phyloP scores from a whole-genome alignment of 805 yeast species.

The Tanozyma kutaoensis region DNA sequence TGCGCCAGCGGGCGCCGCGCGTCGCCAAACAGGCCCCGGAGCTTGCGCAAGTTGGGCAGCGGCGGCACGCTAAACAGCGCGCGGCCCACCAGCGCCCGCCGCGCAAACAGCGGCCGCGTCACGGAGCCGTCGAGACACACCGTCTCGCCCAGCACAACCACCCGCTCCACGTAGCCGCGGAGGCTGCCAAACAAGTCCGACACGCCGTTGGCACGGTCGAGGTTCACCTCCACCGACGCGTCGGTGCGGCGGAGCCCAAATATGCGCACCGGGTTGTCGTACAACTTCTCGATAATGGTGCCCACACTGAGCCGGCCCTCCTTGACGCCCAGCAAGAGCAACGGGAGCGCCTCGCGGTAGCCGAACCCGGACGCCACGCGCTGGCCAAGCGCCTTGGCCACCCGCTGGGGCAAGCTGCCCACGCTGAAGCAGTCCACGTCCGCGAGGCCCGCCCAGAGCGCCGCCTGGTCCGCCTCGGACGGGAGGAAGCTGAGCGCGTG shows the following conservation, averaged over 20 bases:
- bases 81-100: too few species aligned
- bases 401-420: conserved; percentile 63
- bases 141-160: conserved; percentile 63
- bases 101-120: conserved; percentile 18
- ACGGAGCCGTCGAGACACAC: conserved; percentile 76
- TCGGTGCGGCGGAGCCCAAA: conserved; percentile 77
- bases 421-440: conserved; percentile 78
- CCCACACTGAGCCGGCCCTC: conserved; percentile 58
- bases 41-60: conserved; percentile 19
- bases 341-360: conserved; percentile 67
- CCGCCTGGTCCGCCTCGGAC: conserved; percentile 64
- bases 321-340: conserved; percentile 67
- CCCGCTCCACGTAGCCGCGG: conserved; percentile 83
- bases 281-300: conserved; percentile 61
- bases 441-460: conserved; percentile 65
- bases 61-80: conserved; percentile 16
- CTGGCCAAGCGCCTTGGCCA: conserved; percentile 54
- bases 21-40: conserved; percentile 20
- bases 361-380: conserved; percentile 62
- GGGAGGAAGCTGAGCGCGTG: conserved; percentile 68
- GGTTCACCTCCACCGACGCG: conserved; percentile 67
- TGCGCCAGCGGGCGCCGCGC: conserved; percentile 23
- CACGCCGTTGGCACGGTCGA: conserved; percentile 44
- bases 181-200: conserved; percentile 22
- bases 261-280: conserved; percentile 69